Percentiles rank a stretch among this genome's conserved stretches.
Conservation (phyloP, 768 basidiomycete genomes). For the Xerocomellus intermedius region DNA sequence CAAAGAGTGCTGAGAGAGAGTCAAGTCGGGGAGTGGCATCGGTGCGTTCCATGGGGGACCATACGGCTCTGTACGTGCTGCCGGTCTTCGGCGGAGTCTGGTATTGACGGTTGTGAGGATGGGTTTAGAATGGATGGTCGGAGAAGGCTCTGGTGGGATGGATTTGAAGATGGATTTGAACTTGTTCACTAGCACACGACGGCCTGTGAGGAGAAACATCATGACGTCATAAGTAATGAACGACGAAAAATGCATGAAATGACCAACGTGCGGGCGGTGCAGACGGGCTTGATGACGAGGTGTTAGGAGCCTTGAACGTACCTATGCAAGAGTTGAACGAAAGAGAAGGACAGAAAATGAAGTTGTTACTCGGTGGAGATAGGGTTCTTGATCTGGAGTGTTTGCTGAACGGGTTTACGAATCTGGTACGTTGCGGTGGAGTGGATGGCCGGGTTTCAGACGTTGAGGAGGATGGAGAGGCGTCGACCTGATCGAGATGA, state of each 20-base stretch:
- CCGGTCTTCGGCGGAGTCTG: conserved; percentile 24
- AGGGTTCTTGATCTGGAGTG: conserved; percentile 15
- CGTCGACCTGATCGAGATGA: background rate
- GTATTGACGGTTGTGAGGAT: conserved; percentile 13
- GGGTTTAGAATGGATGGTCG: conserved; percentile 1
- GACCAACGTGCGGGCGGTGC: background rate
- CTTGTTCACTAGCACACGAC: conserved; percentile 13
- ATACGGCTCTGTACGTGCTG: conserved; percentile 38
- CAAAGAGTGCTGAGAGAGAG: background rate
- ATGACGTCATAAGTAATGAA: background rate
- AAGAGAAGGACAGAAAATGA: background rate
- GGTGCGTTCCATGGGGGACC: conserved; percentile 36
- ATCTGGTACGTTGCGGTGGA: conserved; percentile 12
- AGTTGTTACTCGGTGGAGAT: conserved; percentile 16
- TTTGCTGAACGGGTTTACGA: conserved; percentile 18
- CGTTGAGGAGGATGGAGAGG: background rate
- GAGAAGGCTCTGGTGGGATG: conserved; percentile 6
- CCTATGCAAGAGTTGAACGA: conserved; percentile 2
- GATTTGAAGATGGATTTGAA: conserved; percentile 27
- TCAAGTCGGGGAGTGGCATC: conserved; percentile 22
- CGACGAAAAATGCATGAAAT: background rate
- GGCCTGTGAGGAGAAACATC: background rate
- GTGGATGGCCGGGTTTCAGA: background rate
- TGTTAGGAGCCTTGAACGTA: background rate
- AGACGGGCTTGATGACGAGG: background rate